phyloP scores from a whole-genome alignment of 106 monocot genomes.

The Chionographis japonica region DNA sequence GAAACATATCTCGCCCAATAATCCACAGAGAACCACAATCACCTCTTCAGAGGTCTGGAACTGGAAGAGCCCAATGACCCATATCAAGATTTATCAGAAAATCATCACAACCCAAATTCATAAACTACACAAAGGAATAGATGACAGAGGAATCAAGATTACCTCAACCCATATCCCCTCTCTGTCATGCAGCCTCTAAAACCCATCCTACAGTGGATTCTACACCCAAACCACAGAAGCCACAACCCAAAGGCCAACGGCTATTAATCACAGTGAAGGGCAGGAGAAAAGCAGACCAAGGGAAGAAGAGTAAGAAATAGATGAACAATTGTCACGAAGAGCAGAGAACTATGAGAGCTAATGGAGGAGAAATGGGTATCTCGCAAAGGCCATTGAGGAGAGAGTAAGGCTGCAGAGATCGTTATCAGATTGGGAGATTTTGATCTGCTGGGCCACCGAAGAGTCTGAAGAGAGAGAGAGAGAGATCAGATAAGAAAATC shows the following conservation, averaged over 20 bases:
- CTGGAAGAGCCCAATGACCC: neutral
- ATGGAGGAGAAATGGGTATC: neutral
- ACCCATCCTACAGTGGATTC: neutral
- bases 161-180: neutral
- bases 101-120: slow-evolving; percentile 4
- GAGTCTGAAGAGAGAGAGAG: slow-evolving; percentile 13
- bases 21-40: too few relatives aligned
- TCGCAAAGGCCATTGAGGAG: neutral
- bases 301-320: neutral
- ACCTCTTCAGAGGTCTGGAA: too few relatives aligned
- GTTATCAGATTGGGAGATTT: slow-evolving; percentile 18
- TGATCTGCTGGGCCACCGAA: slow-evolving; percentile 27
- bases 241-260: neutral
- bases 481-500: slow-evolving; percentile 45
- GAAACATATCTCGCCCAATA: too few relatives aligned
- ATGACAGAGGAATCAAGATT: neutral
- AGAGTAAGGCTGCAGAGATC: slow-evolving; percentile 17
- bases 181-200: neutral
- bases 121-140: neutral
- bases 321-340: neutral
- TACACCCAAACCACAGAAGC: neutral
- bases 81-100: slow-evolving; percentile 3
- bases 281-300: too few relatives aligned
- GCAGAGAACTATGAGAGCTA: neutral
- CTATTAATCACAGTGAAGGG: neutral